A percentile compares a stretch with the other conserved stretches of the same genome.
These are phyloP conservation scores for Penicillium sp. DNA, from an alignment of 2,329 filamentous ascomycete species.

Conservation along the genomic window DNA sequence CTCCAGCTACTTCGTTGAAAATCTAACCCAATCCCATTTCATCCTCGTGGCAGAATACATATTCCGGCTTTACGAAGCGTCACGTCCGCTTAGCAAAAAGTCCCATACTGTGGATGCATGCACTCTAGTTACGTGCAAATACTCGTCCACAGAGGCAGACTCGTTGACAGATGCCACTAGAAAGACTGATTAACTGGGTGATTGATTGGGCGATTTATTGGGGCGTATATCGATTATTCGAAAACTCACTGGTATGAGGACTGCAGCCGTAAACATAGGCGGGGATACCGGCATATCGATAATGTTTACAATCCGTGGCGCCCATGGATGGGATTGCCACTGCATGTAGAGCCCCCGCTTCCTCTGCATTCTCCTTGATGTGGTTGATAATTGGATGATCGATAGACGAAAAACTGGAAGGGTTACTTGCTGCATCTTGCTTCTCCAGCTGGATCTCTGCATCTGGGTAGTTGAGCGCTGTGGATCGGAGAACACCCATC, in stretches of 20 bases:
- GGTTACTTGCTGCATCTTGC: slow-evolving; percentile 12
- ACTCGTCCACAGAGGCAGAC: slow-evolving; percentile 8
- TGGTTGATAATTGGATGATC: slow-evolving; percentile 2
- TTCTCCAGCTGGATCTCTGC: slow-evolving; percentile 5
- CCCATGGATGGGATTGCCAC: slow-evolving; percentile 43
- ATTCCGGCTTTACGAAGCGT: neutral
- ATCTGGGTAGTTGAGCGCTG: slow-evolving; percentile 3
- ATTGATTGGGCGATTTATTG: neutral
- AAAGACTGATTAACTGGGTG: neutral
- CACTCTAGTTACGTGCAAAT: slow-evolving; percentile 5
- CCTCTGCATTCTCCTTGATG: slow-evolving; percentile 4
- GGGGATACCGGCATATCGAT: slow-evolving; percentile 41
- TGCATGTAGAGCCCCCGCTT: slow-evolving; percentile 17
- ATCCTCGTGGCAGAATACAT: too few species aligned
- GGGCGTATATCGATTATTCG: neutral
- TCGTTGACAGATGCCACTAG: slow-evolving; percentile 4
- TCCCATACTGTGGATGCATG: slow-evolving; percentile 9
- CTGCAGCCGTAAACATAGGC: slow-evolving; percentile 42
- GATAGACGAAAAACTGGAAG: slow-evolving; percentile 6
- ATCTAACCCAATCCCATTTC: too few species aligned
- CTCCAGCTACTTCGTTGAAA: too few species aligned
- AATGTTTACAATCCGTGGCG: slow-evolving; percentile 49
- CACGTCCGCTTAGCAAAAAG: neutral
- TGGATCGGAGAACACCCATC: neutral
- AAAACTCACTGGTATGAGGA: slow-evolving; percentile 6